phyloP scores from a whole-genome alignment of 2,329 filamentous ascomycete species.

The Aspergillus uvarum region DNA sequence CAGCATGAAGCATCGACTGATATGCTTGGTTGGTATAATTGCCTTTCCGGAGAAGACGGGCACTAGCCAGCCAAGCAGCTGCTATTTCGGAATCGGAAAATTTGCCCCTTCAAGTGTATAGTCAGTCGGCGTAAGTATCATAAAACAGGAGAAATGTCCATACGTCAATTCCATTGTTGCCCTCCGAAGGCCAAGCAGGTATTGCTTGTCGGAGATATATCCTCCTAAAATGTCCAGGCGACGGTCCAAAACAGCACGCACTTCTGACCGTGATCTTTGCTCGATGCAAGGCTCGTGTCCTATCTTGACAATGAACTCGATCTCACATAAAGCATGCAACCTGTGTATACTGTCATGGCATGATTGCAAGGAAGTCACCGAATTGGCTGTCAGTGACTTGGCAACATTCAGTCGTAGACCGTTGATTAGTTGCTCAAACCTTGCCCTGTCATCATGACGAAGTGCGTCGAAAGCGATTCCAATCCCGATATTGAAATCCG shows the following conservation, averaged over 20 bases:
- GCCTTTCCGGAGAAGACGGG: slow-evolving; percentile 80
- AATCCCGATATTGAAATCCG: slow-evolving; percentile 80
- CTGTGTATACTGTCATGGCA: slow-evolving; percentile 83
- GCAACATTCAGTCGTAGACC: slow-evolving; percentile 69
- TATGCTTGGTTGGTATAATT: slow-evolving; percentile 84
- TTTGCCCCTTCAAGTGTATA: slow-evolving; percentile 40
- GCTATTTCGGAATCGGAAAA: slow-evolving; percentile 76
- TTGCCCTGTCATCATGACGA: slow-evolving; percentile 50
- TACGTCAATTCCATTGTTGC: slow-evolving; percentile 78
- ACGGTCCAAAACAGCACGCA: slow-evolving; percentile 62
- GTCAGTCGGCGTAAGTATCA: slow-evolving; percentile 13
- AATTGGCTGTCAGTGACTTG: slow-evolving; percentile 70
- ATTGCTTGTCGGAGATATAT: slow-evolving; percentile 90
- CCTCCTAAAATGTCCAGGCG: slow-evolving; percentile 88
- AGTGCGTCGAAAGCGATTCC: slow-evolving; percentile 66
- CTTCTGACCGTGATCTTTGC: slow-evolving; percentile 20
- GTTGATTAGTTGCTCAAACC: slow-evolving; percentile 60
- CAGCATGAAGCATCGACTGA: slow-evolving; percentile 87
- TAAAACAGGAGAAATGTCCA: background rate
- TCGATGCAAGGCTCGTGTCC: slow-evolving; percentile 27
- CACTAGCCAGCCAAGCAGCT: slow-evolving; percentile 79
- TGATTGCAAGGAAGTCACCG: slow-evolving; percentile 76
- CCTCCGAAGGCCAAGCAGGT: slow-evolving; percentile 78
- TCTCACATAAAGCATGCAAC: slow-evolving; percentile 81
- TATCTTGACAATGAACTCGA: slow-evolving; percentile 70